A percentile compares a stretch with the other conserved stretches of the same genome.
Conservation (phyloP, 257 asterid species). For the Solanum megistacrolobum region DNA sequence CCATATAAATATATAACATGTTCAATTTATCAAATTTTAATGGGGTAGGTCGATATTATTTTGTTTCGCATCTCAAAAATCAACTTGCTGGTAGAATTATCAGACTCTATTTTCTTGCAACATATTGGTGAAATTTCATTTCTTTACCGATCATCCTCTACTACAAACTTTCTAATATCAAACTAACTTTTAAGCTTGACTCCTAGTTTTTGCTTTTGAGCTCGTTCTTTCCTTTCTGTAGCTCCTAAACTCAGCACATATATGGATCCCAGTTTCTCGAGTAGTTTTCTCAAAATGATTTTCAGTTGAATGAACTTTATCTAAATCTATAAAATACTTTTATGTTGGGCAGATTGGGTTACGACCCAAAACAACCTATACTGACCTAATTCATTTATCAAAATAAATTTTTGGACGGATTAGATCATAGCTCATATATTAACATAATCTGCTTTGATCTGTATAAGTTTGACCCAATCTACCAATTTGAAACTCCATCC, state of each 20-base stretch:
- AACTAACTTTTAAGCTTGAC: neutral
- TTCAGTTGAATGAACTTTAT: neutral
- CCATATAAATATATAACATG: neutral
- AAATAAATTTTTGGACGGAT: neutral
- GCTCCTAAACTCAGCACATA: neutral
- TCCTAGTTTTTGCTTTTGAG: neutral
- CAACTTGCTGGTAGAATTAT: neutral
- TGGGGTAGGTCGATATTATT: neutral
- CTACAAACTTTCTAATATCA: neutral
- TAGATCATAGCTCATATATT: neutral
- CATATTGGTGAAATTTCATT: neutral
- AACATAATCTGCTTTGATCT: neutral
- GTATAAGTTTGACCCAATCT: neutral
- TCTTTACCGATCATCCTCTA: neutral
- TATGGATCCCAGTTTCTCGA: neutral
- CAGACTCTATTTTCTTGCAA: neutral
- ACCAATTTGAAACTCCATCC: neutral
- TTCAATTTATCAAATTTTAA: neutral
- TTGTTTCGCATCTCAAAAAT: neutral
- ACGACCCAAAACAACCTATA: neutral
- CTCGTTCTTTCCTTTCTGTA: neutral
- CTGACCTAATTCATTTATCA: neutral
- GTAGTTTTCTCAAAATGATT: neutral
- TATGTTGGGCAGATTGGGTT: neutral
- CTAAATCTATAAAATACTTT: neutral